Evolutionary conservation across 163 green algal species (phyloP).

Genomic region (Volvox carteri): DNA sequence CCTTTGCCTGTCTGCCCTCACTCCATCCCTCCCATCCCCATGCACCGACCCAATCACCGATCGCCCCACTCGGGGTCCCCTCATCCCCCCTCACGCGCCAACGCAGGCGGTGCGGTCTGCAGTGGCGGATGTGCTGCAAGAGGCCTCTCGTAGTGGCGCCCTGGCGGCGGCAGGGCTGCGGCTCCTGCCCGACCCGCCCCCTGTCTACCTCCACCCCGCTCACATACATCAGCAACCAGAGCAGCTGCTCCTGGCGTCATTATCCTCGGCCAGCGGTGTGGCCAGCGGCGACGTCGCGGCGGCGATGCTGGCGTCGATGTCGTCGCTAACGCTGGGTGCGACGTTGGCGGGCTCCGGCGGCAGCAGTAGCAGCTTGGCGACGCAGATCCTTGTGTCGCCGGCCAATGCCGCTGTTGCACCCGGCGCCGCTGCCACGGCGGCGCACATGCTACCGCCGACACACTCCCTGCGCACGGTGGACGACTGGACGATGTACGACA

Average conservation of each 20-base stretch:
- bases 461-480: slow-evolving; percentile 22
- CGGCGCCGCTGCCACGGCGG: slow-evolving; percentile 13
- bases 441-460: slow-evolving; percentile 40
- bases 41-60: too few species aligned
- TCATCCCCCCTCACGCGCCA: too few species aligned
- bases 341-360: slow-evolving; percentile 13
- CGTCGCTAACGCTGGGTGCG: slow-evolving; percentile 19
- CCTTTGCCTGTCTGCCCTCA: too few species aligned
- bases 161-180: slow-evolving; percentile 38
- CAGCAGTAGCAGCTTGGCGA: slow-evolving; percentile 36
- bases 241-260: slow-evolving; percentile 27
- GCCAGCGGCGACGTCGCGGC: neutral
- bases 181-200: slow-evolving; percentile 30
- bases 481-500: slow-evolving; percentile 55
- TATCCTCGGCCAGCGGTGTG: neutral
- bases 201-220: slow-evolving; percentile 26
- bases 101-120: slow-evolving; percentile 4
- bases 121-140: neutral
- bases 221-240: slow-evolving; percentile 32
- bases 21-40: too few species aligned
- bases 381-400: slow-evolving; percentile 41
- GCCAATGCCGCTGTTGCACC: slow-evolving; percentile 32
- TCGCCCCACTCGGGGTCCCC: too few species aligned
- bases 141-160: neutral
- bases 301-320: neutral